phyloP scores from a whole-genome alignment of 139 green algal species.

The Haematococcus lacustris region DNA sequence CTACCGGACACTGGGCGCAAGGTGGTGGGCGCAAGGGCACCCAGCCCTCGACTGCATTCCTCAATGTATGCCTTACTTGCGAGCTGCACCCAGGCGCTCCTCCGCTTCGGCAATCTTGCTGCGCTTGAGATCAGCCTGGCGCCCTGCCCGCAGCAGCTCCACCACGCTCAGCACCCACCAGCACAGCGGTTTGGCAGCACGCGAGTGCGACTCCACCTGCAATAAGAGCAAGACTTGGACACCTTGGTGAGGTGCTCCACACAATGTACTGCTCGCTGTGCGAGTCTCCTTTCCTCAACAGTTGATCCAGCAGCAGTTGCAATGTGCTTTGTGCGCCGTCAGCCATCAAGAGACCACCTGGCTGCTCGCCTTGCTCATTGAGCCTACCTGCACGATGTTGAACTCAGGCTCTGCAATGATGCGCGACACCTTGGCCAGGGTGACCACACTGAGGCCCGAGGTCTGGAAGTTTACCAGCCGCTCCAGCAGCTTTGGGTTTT shows the following conservation, averaged over 20 bases:
- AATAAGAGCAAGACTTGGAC: no score
- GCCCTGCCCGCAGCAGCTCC: slow-evolving; percentile 14
- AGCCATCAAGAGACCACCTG: no score
- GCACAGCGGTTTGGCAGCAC: slow-evolving; percentile 26
- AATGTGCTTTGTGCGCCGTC: no score
- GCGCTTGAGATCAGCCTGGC: slow-evolving; percentile 22
- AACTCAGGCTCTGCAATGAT: slow-evolving; percentile 33
- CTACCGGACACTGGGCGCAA: no score
- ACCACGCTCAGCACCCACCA: slow-evolving; percentile 33
- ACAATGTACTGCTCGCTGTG: no score
- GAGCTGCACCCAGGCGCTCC: slow-evolving; percentile 15
- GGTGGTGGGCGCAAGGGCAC: no score
- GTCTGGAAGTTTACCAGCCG: slow-evolving; percentile 14
- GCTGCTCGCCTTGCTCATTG: no score
- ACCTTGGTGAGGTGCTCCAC: no score
- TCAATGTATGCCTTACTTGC: neutral
- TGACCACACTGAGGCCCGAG: neutral
- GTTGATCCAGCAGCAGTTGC: no score
- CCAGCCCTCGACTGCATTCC: neutral
- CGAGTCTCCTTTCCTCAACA: no score
- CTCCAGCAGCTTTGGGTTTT: slow-evolving; percentile 32
- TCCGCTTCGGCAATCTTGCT: slow-evolving; percentile 20
- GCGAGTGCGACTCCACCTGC: no score
- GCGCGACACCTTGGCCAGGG: slow-evolving; percentile 20
- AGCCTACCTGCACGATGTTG: slow-evolving; percentile 28